phyloP scores from a whole-genome alignment of 1,284 basidiomycete species.

The Malassezia japonica region DNA sequence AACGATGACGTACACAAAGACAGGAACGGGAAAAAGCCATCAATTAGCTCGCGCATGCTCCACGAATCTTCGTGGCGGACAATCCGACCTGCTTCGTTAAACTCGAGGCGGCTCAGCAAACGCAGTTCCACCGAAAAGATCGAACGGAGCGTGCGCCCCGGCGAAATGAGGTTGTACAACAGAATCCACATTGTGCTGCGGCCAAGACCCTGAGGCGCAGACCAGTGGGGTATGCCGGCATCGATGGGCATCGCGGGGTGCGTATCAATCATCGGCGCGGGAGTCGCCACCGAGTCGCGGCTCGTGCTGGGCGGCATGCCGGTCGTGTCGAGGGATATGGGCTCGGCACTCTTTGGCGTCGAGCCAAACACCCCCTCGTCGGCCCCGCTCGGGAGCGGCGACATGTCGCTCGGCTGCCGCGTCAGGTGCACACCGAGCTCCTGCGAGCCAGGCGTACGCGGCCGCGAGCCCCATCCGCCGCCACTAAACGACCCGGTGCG shows the following conservation, averaged over 20 bases:
- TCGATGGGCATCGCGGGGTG: conserved; percentile 33
- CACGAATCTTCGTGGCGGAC: conserved; percentile 47
- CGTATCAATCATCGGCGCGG: neutral
- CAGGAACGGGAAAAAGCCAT: conserved; percentile 41
- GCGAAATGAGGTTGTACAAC: conserved; percentile 36
- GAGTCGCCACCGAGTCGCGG: neutral
- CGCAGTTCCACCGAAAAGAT: conserved; percentile 43
- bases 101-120: conserved; percentile 44
- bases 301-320: neutral
- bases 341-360: neutral
- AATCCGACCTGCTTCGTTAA: conserved; percentile 47
- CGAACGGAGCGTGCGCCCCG: conserved; percentile 28
- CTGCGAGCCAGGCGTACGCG: neutral
- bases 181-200: conserved; percentile 31
- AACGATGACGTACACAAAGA: conserved; percentile 19
- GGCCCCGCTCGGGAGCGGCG: conserved; percentile 22
- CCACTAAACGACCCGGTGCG: neutral
- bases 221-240: conserved; percentile 40
- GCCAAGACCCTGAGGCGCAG: conserved; percentile 30
- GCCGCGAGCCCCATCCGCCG: conserved; percentile 4
- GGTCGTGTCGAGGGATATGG: neutral
- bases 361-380: neutral
- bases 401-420: neutral
- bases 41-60: conserved; percentile 44
- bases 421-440: neutral